Percentiles rank a stretch among this genome's conserved stretches.
These are phyloP conservation scores for Herpetomonas samuelpessoai DNA, from an alignment of 208 protist species.

Conservation along the genomic window DNA sequence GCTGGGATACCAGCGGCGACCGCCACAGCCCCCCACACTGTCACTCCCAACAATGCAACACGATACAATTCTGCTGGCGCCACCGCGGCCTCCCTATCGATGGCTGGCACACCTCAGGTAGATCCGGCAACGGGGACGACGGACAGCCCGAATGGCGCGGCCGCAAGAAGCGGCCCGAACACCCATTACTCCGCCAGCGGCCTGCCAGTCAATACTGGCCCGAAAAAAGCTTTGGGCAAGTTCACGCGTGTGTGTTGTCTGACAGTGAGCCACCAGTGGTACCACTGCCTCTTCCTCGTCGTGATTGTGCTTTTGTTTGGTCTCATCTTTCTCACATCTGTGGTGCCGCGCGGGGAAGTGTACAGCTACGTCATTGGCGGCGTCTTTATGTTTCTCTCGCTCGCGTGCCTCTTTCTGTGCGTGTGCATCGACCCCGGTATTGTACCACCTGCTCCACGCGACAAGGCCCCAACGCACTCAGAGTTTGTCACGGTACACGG, in stretches of 20 bases:
- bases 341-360: conserved; percentile 50
- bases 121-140: too few relatives aligned
- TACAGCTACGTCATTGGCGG: conserved; percentile 41
- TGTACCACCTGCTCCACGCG: conserved; percentile 42
- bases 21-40: too few relatives aligned
- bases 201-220: too few relatives aligned
- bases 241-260: conserved; percentile 38
- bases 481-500: conserved; percentile 32
- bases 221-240: conserved; percentile 50
- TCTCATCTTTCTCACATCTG: conserved; percentile 38
- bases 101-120: too few relatives aligned
- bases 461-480: conserved; percentile 6
- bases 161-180: too few relatives aligned
- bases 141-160: too few relatives aligned
- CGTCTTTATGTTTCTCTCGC: conserved; percentile 25
- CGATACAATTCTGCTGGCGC: too few relatives aligned
- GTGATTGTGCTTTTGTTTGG: conserved; percentile 29
- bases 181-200: too few relatives aligned
- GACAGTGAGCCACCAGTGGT: conserved; percentile 37
- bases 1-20: too few relatives aligned
- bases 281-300: conserved; percentile 35
- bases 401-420: conserved; percentile 47
- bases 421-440: conserved; percentile 73
- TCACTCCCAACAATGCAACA: too few relatives aligned
- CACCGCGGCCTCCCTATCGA: too few relatives aligned